These are phyloP conservation scores for Pleodorina starrii DNA, from an alignment of 139 green algal genomes.

Conservation along the genomic window DNA sequence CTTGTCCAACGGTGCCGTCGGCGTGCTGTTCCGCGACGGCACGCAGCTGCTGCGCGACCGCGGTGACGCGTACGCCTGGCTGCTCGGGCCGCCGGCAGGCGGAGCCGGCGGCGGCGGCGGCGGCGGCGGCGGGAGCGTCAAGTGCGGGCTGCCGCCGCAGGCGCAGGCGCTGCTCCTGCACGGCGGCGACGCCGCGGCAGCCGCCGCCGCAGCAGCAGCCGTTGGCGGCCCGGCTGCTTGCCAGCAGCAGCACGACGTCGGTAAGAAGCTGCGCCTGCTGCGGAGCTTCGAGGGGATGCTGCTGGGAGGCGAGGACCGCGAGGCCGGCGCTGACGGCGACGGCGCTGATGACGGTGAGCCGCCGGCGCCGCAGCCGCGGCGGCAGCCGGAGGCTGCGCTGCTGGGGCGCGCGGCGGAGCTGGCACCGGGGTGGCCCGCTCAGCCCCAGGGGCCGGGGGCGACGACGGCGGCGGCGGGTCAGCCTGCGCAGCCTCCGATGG, in stretches of 20 bases:
- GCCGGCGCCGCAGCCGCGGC: too few relatives aligned
- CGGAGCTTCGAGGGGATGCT: conserved; percentile 24
- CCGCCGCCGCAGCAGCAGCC: too few relatives aligned
- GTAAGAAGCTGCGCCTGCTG: conserved; percentile 44
- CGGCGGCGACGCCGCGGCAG: too few relatives aligned
- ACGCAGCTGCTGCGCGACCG: not conserved
- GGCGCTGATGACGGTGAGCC: too few relatives aligned
- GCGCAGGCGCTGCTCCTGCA: not conserved
- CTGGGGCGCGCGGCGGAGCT: too few relatives aligned
- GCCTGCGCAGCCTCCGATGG: not conserved
- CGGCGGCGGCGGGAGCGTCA: too few relatives aligned
- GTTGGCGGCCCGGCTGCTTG: not conserved
- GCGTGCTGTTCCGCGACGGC: conserved; percentile 40
- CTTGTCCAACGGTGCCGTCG: conserved; percentile 35
- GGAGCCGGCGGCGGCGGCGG: not conserved
- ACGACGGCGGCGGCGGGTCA: too few relatives aligned
- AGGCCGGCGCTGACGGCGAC: too few relatives aligned
- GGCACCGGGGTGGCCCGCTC: too few relatives aligned
- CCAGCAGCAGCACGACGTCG: conserved; percentile 9
- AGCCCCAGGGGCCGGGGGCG: too few relatives aligned
- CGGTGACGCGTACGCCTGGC: not conserved
- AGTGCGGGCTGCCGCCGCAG: not conserved
- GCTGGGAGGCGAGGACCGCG: not conserved
- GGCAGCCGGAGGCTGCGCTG: too few relatives aligned
- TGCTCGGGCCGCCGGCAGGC: not conserved